These are phyloP conservation scores for Wickerhamomyces subpelliculosus DNA, from an alignment of 805 yeast genomes.

Conservation along the genomic window DNA sequence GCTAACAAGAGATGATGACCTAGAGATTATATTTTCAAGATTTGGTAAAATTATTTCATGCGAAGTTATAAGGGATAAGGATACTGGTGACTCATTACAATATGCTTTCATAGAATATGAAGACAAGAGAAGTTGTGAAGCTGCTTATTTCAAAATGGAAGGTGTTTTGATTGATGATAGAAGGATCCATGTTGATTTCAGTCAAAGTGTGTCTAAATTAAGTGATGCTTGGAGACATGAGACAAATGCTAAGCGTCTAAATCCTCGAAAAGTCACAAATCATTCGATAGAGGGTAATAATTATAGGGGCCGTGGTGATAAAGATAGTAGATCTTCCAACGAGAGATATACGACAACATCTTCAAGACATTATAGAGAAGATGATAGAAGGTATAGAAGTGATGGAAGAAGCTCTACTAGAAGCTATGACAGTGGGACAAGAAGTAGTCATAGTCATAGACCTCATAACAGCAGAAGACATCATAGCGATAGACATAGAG, in stretches of 20 bases:
- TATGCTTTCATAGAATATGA: conserved; percentile 62
- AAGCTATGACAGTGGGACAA: not conserved
- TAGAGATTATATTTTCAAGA: conserved; percentile 49
- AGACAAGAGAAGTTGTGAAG: conserved; percentile 42
- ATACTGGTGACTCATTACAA: conserved; percentile 42
- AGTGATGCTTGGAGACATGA: conserved; percentile 21
- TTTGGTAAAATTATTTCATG: conserved; percentile 50
- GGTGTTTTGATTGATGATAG: conserved; percentile 57
- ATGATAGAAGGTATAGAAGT: no score
- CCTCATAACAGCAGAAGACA: no score
- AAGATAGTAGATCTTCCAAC: no score
- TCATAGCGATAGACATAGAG: no score
- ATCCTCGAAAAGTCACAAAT: no score
- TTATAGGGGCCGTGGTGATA: no score
- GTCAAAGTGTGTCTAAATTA: conserved; percentile 42
- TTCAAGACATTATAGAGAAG: no score
- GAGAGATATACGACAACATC: no score
- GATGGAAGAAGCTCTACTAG: no score
- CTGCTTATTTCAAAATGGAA: conserved; percentile 58
- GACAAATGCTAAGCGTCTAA: no score
- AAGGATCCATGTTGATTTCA: conserved; percentile 60
- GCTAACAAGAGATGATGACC: conserved; percentile 50
- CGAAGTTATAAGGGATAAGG: conserved; percentile 43
- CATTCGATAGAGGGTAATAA: no score
- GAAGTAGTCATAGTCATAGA: not conserved